Evolutionary conservation across 2,329 filamentous ascomycete genomes (phyloP).

Genomic region (Cladosporium sp.): DNA sequence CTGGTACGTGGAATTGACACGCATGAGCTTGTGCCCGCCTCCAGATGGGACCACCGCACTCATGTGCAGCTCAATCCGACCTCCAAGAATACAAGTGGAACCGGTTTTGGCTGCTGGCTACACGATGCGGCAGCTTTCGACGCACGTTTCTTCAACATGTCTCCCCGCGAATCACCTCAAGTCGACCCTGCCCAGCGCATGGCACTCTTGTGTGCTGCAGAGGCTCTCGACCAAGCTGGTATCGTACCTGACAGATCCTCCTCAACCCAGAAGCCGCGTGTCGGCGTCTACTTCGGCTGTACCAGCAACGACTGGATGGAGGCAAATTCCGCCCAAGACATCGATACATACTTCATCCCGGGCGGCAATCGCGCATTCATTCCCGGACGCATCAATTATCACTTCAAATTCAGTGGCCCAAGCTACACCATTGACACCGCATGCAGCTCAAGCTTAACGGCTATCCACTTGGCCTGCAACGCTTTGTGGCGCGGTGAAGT

Average conservation of each 20-base stretch:
- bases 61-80: constrained; percentile 73
- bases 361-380: constrained; percentile 63
- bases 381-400: constrained; percentile 70
- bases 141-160: constrained; percentile 84
- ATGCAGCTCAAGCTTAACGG: constrained; percentile 72
- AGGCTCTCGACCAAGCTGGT: constrained; percentile 78
- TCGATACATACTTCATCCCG: constrained; percentile 69
- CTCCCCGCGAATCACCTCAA: constrained; percentile 74
- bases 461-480: constrained; percentile 70
- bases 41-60: constrained; percentile 70
- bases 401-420: constrained; percentile 74
- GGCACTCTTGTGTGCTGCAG: constrained; percentile 74
- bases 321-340: constrained; percentile 69
- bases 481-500: constrained; percentile 74
- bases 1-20: constrained; percentile 74
- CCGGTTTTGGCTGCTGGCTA: constrained; percentile 73
- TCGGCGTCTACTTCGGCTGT: constrained; percentile 74
- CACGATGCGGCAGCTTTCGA: constrained; percentile 77
- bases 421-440: constrained; percentile 74
- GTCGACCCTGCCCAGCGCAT: constrained; percentile 81
- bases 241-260: constrained; percentile 72
- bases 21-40: constrained; percentile 64
- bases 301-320: constrained; percentile 77
- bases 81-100: constrained; percentile 73
- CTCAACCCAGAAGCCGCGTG: constrained; percentile 62